A percentile compares a stretch with the other conserved stretches of the same genome.
Evolutionary conservation across 768 basidiomycete species (phyloP).

Genomic region (Phylloporus sp.): DNA sequence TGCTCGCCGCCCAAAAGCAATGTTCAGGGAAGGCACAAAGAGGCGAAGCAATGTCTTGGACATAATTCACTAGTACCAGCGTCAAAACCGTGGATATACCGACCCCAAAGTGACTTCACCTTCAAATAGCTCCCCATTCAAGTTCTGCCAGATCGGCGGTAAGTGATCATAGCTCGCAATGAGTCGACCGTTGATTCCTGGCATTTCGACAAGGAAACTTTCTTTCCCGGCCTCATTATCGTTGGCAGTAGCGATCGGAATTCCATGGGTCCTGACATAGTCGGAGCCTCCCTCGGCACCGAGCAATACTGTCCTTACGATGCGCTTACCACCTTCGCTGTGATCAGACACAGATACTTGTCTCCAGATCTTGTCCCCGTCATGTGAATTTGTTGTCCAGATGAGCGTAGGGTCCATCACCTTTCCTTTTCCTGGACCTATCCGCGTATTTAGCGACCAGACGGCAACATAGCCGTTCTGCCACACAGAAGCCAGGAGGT

Average conservation of each 20-base stretch:
- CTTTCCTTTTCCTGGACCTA: conserved; percentile 53
- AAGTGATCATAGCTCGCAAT: conserved; percentile 22
- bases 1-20: conserved; percentile 46
- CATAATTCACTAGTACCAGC: conserved; percentile 10
- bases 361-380: conserved; percentile 21
- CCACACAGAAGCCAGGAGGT: conserved; percentile 66
- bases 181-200: conserved; percentile 46
- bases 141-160: conserved; percentile 40
- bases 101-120: conserved; percentile 29
- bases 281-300: conserved; percentile 37
- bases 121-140: conserved; percentile 45
- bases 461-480: conserved; percentile 64
- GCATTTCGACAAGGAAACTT: conserved; percentile 23
- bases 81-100: conserved; percentile 10
- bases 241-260: conserved; percentile 4
- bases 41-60: conserved; percentile 18
- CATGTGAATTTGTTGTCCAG: conserved; percentile 31
- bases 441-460: conserved; percentile 64
- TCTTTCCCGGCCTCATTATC: not conserved
- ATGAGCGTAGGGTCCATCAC: conserved; percentile 51
- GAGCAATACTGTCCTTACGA: conserved; percentile 34
- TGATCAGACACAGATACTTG: conserved; percentile 25
- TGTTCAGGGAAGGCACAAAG: conserved; percentile 53
- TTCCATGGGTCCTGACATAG: conserved; percentile 28
- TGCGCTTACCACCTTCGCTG: not conserved